Base-by-base conservation (phyloP, 208 protist genomes). In the Trichomonas gallinae region DNA sequence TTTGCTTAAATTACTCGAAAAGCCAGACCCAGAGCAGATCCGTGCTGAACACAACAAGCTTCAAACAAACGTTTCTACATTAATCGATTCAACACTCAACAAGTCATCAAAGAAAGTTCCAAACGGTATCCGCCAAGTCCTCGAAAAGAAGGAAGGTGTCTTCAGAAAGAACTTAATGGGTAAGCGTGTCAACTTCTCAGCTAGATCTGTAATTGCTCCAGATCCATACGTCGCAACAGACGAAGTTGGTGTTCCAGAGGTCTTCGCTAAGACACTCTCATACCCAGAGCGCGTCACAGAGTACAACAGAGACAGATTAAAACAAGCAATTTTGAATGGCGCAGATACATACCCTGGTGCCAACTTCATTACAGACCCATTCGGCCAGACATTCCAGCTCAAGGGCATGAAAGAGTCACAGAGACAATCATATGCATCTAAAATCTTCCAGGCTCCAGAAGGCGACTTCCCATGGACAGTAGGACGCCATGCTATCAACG, bases 151-250 rank as follows among this genome's bases (percentile, higher is more conserved):
- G 98, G 97, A 99, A 97, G 99, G 99, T 96, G 97, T 99, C 0
- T 99, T 99, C 97, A 98, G 99, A 97, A 99, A 98, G 98, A 98
- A 99, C 98, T 99, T 99, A 98, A 99, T 99, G 99, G 99, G 99
- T 96, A 99, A 99, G 97, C 98, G 99, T 97, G 99, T 99, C 58
- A 99, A 99, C 98, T 99, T 99, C 82, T 63, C 91, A n/a, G 88
- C 91, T 2, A 42, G 97, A 13, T 97, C 98, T 0, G 99, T 99
- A 97, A 99, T 99, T 97, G 99, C 99, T 21, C 99, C 99, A 34
- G 99, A 99, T 98, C 98, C 98, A 96, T 98, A 98, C 49, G 97
- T 99, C 42, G 98, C 98, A 96, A 99, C 99, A 36, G 98, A 99
- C 97, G 97, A 97, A 96, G 97, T 97, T 44, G 97, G 97, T 36